Evolutionary conservation across 108 stramenopile genomes (phyloP).

Genomic region (Cyclotella kingstonii): DNA sequence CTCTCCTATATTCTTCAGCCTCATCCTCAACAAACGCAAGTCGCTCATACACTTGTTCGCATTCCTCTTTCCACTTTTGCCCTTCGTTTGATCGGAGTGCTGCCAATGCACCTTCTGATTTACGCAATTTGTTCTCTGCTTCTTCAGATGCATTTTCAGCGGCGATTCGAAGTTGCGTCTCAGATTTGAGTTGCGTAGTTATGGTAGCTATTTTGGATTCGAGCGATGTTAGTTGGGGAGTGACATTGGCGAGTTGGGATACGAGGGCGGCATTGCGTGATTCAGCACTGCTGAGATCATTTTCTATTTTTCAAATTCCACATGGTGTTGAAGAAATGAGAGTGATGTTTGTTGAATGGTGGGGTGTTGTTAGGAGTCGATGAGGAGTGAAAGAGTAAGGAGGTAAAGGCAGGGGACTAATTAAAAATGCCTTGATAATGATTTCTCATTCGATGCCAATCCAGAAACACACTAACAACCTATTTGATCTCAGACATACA

Average conservation of each 20-base stretch:
- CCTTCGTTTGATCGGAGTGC: slow-evolving; percentile 20
- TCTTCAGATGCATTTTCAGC: slow-evolving; percentile 82
- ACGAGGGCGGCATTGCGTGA: slow-evolving; percentile 79
- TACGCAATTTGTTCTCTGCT: slow-evolving; percentile 68
- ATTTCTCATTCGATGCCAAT: neutral
- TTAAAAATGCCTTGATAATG: too few species aligned
- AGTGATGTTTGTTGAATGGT: neutral
- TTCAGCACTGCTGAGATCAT: slow-evolving; percentile 78
- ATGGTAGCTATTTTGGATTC: slow-evolving; percentile 69
- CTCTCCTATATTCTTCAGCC: slow-evolving; percentile 73
- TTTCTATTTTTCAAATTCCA: too few species aligned
- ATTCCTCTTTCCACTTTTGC: slow-evolving; percentile 63
- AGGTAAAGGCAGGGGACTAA: too few species aligned
- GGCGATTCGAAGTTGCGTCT: slow-evolving; percentile 65
- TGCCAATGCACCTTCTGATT: slow-evolving; percentile 60
- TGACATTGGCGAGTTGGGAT: slow-evolving; percentile 79
- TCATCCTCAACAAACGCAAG: slow-evolving; percentile 84
- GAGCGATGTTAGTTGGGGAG: slow-evolving; percentile 77
- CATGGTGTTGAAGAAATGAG: slow-evolving; percentile 4
- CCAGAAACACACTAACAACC: too few species aligned
- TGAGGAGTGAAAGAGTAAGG: neutral
- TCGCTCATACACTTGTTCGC: slow-evolving; percentile 78
- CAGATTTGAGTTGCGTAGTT: slow-evolving; percentile 55
- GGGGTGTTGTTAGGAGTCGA: neutral
- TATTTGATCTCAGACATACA: neutral